Evolutionary conservation across 225 moss, liverwort and hornwort species (phyloP).

Genomic region (Bryum argenteum): DNA sequence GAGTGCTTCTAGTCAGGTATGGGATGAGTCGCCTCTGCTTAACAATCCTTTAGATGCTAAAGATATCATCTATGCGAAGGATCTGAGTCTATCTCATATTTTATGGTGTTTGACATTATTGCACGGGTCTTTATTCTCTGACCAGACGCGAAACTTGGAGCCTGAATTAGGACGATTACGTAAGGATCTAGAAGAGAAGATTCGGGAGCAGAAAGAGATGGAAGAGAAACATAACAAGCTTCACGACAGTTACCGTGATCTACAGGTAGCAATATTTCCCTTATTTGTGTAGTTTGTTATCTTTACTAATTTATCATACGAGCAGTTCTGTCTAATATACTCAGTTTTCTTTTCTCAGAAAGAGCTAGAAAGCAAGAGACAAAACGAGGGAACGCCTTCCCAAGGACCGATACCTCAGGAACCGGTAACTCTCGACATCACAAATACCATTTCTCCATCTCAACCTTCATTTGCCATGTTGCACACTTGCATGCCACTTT

Average conservation of each 20-base stretch:
- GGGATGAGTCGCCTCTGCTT: conserved; percentile 12
- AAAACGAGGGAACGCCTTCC: conserved; percentile 31
- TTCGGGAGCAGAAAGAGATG: conserved; percentile 39
- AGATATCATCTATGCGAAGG: not conserved
- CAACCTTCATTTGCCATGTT: conserved; percentile 24
- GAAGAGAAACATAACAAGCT: conserved; percentile 44
- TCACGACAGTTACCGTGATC: conserved; percentile 43
- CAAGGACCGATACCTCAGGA: conserved; percentile 36
- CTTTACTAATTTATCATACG: conserved; percentile 13
- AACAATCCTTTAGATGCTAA: conserved; percentile 11
- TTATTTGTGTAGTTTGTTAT: not conserved
- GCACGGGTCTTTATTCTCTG: conserved; percentile 1
- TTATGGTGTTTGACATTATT: conserved; percentile 21
- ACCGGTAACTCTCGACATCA: conserved; percentile 34
- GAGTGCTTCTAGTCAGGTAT: conserved; percentile 32
- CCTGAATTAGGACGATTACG: conserved; percentile 34
- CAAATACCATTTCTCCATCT: conserved; percentile 13
- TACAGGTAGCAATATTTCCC: conserved; percentile 28
- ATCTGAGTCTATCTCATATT: conserved; percentile 11
- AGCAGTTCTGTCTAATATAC: conserved; percentile 4
- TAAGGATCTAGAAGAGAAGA: conserved; percentile 49
- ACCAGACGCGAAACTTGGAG: conserved; percentile 45
- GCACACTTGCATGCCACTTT: conserved; percentile 10
- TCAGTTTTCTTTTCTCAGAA: conserved; percentile 41
- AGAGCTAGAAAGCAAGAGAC: conserved; percentile 41